These are phyloP conservation scores for Blastomyces parvus DNA, from an alignment of 2,329 filamentous ascomycete genomes.

Conservation along the genomic window DNA sequence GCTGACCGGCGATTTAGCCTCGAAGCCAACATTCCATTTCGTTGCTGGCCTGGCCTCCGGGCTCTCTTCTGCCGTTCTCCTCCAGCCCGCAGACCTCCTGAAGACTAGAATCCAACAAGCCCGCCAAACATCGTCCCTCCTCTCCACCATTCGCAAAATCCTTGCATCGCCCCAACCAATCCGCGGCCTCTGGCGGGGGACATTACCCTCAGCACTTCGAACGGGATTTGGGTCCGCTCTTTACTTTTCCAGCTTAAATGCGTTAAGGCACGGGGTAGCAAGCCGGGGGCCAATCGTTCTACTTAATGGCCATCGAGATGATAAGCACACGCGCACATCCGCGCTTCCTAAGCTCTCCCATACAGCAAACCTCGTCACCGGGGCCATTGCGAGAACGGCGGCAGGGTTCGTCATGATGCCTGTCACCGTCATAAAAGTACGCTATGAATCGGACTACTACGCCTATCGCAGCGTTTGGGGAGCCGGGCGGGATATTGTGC, in stretches of 20 bases:
- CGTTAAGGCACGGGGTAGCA: constrained; percentile 61
- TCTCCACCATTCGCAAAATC: constrained; percentile 60
- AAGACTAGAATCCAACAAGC: constrained; percentile 95
- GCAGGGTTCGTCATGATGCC: constrained; percentile 93
- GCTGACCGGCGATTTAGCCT: constrained; percentile 21
- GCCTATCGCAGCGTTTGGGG: constrained; percentile 65
- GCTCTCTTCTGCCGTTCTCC: constrained; percentile 73
- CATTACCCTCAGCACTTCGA: constrained; percentile 80
- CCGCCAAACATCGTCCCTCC: constrained; percentile 55
- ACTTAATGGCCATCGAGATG: constrained; percentile 27
- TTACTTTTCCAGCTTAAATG: constrained; percentile 85
- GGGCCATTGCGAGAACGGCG: constrained; percentile 71
- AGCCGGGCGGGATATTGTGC: constrained; percentile 65
- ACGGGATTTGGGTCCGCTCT: constrained; percentile 88
- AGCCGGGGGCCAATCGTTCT: constrained; percentile 30
- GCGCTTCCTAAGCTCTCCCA: constrained; percentile 74
- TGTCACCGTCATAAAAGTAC: constrained; percentile 90
- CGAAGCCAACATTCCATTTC: constrained; percentile 63
- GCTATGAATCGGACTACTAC: constrained; percentile 85
- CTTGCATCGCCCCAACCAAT: constrained; percentile 57
- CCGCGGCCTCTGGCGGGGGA: constrained; percentile 79
- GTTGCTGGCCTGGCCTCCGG: constrained; percentile 79
- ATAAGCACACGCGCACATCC: constrained; percentile 45
- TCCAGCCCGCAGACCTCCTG: constrained; percentile 91
- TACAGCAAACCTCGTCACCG: constrained; percentile 73